phyloP scores from a whole-genome alignment of 306 rosid species.

The Prunus padus region DNA sequence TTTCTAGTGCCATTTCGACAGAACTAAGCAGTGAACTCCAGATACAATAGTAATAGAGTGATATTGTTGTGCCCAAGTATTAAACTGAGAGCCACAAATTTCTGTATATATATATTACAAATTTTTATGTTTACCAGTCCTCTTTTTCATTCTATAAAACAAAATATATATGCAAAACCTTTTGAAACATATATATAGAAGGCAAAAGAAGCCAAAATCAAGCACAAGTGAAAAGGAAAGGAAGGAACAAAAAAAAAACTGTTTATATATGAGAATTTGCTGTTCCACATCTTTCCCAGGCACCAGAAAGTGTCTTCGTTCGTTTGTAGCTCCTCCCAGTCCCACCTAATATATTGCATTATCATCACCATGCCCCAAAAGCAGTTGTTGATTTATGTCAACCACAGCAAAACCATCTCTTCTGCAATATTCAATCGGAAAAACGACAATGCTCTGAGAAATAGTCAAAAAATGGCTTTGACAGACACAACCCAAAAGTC shows the following conservation, averaged over 20 bases:
- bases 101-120: background rate
- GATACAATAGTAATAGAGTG: background rate
- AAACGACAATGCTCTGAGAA: background rate
- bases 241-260: background rate
- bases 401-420: constrained; percentile 83
- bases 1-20: background rate
- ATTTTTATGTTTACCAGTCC: constrained; percentile 1
- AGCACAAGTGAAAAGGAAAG: background rate
- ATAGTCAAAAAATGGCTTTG: no score
- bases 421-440: constrained; percentile 49
- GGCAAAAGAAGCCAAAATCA: constrained; percentile 18
- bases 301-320: constrained; percentile 12
- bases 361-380: constrained; percentile 13
- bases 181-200: background rate
- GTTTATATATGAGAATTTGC: constrained; percentile 7
- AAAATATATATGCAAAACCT: background rate
- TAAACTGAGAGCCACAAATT: background rate
- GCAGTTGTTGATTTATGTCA: constrained; percentile 17
- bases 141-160: constrained; percentile 13
- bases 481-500: no score
- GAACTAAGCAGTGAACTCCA: background rate
- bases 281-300: constrained; percentile 20
- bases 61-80: background rate
- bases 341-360: background rate
- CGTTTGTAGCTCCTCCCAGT: constrained; percentile 8